Evolutionary conservation across 2,329 filamentous ascomycete genomes (phyloP).

Genomic region (Aureobasidium uvarum): DNA sequence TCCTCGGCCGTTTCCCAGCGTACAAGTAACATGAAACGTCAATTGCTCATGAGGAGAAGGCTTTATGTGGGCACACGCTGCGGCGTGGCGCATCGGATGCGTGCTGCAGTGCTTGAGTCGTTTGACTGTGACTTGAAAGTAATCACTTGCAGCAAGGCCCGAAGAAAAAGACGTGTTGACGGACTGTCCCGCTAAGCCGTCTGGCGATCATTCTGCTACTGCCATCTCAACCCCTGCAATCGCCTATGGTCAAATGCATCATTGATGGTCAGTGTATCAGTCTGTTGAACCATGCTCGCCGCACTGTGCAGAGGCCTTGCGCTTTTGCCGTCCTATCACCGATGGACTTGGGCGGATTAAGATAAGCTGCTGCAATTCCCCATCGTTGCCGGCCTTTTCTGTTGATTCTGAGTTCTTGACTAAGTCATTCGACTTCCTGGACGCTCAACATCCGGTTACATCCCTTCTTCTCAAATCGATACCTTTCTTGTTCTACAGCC

Average conservation of each 20-base stretch:
- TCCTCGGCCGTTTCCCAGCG: slow-evolving; percentile 9
- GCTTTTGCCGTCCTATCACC: slow-evolving; percentile 17
- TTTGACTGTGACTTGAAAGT: slow-evolving; percentile 13
- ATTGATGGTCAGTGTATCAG: slow-evolving; percentile 24
- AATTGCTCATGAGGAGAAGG: not conserved
- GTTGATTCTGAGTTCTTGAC: slow-evolving; percentile 15
- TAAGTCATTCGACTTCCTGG: not conserved
- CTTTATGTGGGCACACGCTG: slow-evolving; percentile 8
- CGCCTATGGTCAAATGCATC: slow-evolving; percentile 5
- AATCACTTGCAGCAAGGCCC: slow-evolving; percentile 17
- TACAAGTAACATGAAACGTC: slow-evolving; percentile 18
- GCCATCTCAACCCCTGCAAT: slow-evolving; percentile 21
- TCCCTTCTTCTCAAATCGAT: not conserved
- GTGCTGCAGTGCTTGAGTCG: slow-evolving; percentile 1
- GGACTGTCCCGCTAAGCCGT: slow-evolving; percentile 23
- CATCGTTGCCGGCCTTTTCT: slow-evolving; percentile 3
- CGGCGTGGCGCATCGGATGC: slow-evolving; percentile 12
- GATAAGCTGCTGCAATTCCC: slow-evolving; percentile 17
- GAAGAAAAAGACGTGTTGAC: slow-evolving; percentile 16
- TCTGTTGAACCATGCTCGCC: slow-evolving; percentile 24
- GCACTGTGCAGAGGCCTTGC: slow-evolving; percentile 18
- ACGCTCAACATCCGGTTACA: not conserved
- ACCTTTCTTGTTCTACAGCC: slow-evolving; percentile 3
- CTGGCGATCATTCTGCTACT: slow-evolving; percentile 21
- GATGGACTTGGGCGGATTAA: slow-evolving; percentile 1